phyloP scores from a whole-genome alignment of 2,329 filamentous ascomycete species.

The Ophiostoma sp. region DNA sequence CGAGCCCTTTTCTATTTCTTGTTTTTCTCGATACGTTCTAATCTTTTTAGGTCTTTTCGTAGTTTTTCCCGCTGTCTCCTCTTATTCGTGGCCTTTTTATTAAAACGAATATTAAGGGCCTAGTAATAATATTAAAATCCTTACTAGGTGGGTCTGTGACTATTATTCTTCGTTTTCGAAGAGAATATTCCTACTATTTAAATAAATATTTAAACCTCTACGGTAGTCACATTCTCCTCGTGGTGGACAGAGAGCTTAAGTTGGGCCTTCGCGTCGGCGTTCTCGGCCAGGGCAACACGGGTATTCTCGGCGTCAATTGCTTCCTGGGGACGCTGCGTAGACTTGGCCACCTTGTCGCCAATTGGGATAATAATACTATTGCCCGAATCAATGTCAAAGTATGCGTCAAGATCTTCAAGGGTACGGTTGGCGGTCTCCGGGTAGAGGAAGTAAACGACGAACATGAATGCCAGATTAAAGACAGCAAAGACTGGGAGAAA shows the following conservation, averaged over 20 bases:
- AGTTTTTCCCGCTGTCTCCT: too few relatives aligned
- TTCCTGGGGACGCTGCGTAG: constrained; percentile 5
- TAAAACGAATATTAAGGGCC: too few relatives aligned
- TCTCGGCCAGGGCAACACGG: constrained; percentile 4
- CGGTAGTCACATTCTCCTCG: neutral
- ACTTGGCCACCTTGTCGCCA: neutral
- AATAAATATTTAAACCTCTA: too few relatives aligned
- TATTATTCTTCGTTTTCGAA: too few relatives aligned
- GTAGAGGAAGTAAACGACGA: constrained; percentile 33
- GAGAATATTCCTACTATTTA: too few relatives aligned
- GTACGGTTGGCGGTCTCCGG: constrained; percentile 32
- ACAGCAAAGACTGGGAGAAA: constrained; percentile 27
- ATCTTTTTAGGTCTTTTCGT: too few relatives aligned
- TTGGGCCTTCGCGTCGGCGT: neutral
- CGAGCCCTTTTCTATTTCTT: too few relatives aligned
- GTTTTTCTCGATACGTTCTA: too few relatives aligned
- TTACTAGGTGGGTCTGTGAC: too few relatives aligned
- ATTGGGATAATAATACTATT: constrained; percentile 8
- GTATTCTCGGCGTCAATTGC: constrained; percentile 13
- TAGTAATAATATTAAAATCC: too few relatives aligned
- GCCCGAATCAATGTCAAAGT: constrained; percentile 9
- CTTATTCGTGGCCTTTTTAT: too few relatives aligned
- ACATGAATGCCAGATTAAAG: constrained; percentile 34
- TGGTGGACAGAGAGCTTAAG: neutral
- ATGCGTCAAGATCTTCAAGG: constrained; percentile 17